Evolutionary conservation across 345 rosid genomes (phyloP).

Genomic region (Diplotaxis tenuifolia): DNA sequence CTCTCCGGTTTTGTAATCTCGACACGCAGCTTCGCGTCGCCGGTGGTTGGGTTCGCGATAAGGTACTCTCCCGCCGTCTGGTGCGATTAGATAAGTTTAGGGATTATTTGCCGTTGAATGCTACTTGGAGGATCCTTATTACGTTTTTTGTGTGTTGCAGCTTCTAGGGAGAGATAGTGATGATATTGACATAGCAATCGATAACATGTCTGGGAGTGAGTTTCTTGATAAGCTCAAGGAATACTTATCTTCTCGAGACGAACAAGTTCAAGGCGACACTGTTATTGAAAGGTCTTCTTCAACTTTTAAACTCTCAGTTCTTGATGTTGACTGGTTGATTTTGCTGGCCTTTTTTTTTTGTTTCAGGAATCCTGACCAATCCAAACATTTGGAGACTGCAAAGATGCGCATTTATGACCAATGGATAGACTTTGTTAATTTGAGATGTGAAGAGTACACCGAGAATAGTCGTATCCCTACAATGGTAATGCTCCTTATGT

Average conservation of each 20-base stretch:
- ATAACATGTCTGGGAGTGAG: constrained; percentile 78
- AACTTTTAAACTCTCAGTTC: neutral
- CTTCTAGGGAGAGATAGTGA: constrained; percentile 84
- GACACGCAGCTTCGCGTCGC: constrained; percentile 86
- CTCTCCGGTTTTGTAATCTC: constrained; percentile 62
- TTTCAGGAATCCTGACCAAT: constrained; percentile 91
- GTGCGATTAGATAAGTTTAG: neutral
- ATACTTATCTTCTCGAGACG: constrained; percentile 60
- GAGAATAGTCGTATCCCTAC: constrained; percentile 87
- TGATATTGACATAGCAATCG: constrained; percentile 89
- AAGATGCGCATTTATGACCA: constrained; percentile 77
- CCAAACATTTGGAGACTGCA: constrained; percentile 95
- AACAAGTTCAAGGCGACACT: constrained; percentile 62
- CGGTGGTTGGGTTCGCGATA: constrained; percentile 99
- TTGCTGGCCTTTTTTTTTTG: constrained; percentile 22
- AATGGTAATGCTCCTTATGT: constrained; percentile 46
- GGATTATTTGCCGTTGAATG: neutral
- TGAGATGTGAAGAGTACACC: constrained; percentile 82
- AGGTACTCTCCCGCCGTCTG: constrained; percentile 45
- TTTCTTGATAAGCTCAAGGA: constrained; percentile 72
- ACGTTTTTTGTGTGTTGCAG: constrained; percentile 43
- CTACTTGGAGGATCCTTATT: neutral
- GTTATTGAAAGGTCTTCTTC: constrained; percentile 62
- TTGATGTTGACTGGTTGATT: neutral
- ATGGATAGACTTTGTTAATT: constrained; percentile 95